Percentiles rank a stretch among this genome's conserved stretches.
Evolutionary conservation across 768 basidiomycete species (phyloP).

Genomic region (Amanita inopinata): DNA sequence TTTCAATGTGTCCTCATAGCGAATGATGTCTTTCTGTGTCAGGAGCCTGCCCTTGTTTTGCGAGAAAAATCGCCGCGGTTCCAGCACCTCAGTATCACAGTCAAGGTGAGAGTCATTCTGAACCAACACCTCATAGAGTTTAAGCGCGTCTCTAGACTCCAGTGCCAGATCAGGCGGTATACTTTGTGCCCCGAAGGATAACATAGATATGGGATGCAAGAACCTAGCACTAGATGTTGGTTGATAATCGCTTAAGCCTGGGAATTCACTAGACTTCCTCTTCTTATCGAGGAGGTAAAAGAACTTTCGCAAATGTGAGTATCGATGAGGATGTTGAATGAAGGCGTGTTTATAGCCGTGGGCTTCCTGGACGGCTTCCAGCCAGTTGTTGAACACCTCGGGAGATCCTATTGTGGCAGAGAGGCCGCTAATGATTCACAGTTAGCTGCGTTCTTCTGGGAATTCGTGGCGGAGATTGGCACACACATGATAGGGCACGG

Average conservation of each 20-base stretch:
- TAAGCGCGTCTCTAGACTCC: slow-evolving; percentile 48
- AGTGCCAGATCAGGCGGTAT: slow-evolving; percentile 57
- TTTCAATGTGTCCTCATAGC: slow-evolving; percentile 49
- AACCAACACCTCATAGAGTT: slow-evolving; percentile 38
- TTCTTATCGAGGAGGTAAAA: slow-evolving; percentile 31
- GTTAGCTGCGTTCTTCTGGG: neutral
- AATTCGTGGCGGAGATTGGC: neutral
- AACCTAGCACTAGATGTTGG: slow-evolving; percentile 36
- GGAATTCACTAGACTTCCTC: slow-evolving; percentile 18
- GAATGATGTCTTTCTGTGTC: slow-evolving; percentile 49
- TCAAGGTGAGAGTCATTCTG: slow-evolving; percentile 8
- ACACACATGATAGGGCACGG: slow-evolving; percentile 65
- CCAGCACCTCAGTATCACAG: slow-evolving; percentile 22
- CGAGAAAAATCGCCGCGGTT: slow-evolving; percentile 38
- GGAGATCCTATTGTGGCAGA: slow-evolving; percentile 66
- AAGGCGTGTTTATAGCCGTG: slow-evolving; percentile 51
- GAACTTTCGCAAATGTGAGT: slow-evolving; percentile 67
- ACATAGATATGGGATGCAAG: slow-evolving; percentile 52
- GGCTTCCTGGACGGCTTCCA: slow-evolving; percentile 46
- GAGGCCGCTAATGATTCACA: slow-evolving; percentile 37
- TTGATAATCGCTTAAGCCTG: slow-evolving; percentile 26
- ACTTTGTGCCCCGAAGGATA: slow-evolving; percentile 39
- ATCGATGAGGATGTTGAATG: slow-evolving; percentile 57
- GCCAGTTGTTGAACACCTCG: slow-evolving; percentile 56
- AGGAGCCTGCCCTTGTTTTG: slow-evolving; percentile 23